Base-by-base conservation (phyloP, 2,329 filamentous ascomycete genomes). In the Trichophyton benhamiae region DNA sequence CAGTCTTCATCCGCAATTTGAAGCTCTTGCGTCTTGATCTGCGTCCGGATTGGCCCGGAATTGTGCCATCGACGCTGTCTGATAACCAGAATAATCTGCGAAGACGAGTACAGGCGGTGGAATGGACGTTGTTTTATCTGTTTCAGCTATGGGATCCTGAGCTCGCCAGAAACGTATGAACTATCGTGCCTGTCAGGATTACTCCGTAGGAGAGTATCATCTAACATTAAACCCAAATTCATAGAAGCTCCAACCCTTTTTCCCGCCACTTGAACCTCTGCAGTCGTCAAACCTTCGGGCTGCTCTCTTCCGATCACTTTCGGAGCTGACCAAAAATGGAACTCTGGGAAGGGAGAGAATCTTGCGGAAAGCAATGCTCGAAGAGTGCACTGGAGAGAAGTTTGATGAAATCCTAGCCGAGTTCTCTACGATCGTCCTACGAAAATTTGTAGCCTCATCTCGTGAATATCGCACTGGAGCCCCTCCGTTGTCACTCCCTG, bases 311-410 rank as follows among this genome's bases (percentile, higher is more conserved):
- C 84, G 90, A 72, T 85, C 82, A 66, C 83, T 99, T 60, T 88
- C 92, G 65, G 86, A 89, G 59, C 79, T 90, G 63, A 97, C 97
- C 78, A 95, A 95, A 77, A 89, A 84, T 75, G 91, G 91, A 33
- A 78, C 87, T 0, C 78, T 97, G 7, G 89, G 90, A 2, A 82
- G 89, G 58, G 91, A 96, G 69, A 82, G 83, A 0, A 82, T 95
- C 0, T 76, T 97, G 36, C 84, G 94, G 59, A 96, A 96, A 77
- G 95, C 90, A 0, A 96, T 96, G 89, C 79, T 99, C 59, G 94
- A 99, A 71, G 92, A 99, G 68, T 99, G 94, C 76, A 91, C 88
- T 66, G 92, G 92, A 4, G 91, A 96, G 60, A 86, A 89, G 65
- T 83, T 97, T 60, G 91, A 91, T 71, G 94, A 99, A 70, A 77